phyloP scores from a whole-genome alignment of 768 basidiomycete species.

The Rubroboletus satanas region DNA sequence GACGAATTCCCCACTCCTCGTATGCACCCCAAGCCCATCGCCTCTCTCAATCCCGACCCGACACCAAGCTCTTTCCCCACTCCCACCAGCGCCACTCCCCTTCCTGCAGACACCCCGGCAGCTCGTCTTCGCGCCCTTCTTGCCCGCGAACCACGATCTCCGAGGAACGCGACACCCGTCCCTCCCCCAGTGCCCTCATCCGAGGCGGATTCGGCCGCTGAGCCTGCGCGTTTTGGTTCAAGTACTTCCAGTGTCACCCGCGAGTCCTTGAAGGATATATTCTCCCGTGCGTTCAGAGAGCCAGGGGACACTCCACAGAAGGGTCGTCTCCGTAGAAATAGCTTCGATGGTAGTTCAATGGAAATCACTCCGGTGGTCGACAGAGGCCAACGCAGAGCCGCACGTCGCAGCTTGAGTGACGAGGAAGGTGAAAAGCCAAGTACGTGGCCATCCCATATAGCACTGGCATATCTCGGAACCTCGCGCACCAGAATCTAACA shows the following conservation, averaged over 20 bases:
- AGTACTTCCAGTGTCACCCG: conserved; percentile 46
- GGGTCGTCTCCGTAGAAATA: conserved; percentile 47
- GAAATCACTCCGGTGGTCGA: conserved; percentile 49
- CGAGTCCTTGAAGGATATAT: conserved; percentile 60
- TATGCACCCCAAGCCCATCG: conserved; percentile 20
- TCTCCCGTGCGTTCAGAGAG: conserved; percentile 61
- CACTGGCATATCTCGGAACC: conserved; percentile 3
- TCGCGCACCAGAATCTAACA: conserved; percentile 19
- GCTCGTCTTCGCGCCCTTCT: conserved; percentile 62
- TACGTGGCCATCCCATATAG: conserved; percentile 33
- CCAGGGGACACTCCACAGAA: conserved; percentile 65
- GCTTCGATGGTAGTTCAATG: conserved; percentile 57
- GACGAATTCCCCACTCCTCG: conserved; percentile 32
- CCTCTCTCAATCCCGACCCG: conserved; percentile 8
- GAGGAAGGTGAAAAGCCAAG: conserved; percentile 59
- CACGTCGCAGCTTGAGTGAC: conserved; percentile 61
- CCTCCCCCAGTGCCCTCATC: conserved; percentile 25
- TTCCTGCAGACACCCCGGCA: conserved; percentile 46
- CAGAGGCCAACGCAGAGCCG: conserved; percentile 43
- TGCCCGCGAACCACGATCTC: conserved; percentile 44
- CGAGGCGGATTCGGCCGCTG: conserved; percentile 23
- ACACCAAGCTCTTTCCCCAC: not conserved
- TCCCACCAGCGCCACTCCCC: conserved; percentile 5
- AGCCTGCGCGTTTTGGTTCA: conserved; percentile 17
- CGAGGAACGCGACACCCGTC: conserved; percentile 27